phyloP scores from a whole-genome alignment of 1,284 basidiomycete genomes.

The Ustilago nuda region DNA sequence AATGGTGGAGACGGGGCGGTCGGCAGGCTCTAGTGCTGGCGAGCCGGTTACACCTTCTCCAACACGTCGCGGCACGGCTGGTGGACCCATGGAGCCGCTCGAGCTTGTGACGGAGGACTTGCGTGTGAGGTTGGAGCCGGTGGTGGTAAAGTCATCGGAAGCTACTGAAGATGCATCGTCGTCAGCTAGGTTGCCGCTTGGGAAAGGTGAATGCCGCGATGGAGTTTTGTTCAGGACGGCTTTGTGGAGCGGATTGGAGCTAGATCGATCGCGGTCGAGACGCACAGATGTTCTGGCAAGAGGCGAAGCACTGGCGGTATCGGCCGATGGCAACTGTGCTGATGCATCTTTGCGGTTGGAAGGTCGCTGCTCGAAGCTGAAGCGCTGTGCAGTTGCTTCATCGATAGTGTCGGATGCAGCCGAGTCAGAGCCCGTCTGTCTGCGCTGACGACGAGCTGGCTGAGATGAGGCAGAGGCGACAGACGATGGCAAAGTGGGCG shows the following conservation, averaged over 20 bases:
- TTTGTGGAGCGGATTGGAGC: slow-evolving; percentile 38
- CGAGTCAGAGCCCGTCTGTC: slow-evolving; percentile 29
- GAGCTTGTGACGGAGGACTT: slow-evolving; percentile 51
- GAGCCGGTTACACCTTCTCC: slow-evolving; percentile 22
- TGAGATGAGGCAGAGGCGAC: slow-evolving; percentile 31
- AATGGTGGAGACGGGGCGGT: slow-evolving; percentile 37
- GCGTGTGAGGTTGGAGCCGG: slow-evolving; percentile 42
- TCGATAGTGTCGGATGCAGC: slow-evolving; percentile 35
- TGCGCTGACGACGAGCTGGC: slow-evolving; percentile 22
- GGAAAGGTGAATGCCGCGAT: slow-evolving; percentile 26
- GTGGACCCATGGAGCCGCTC: slow-evolving; percentile 51
- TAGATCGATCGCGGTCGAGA: slow-evolving; percentile 38
- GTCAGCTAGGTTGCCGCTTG: slow-evolving; percentile 17
- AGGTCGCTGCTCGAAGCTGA: slow-evolving; percentile 22
- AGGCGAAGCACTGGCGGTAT: slow-evolving; percentile 19
- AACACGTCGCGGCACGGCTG: slow-evolving; percentile 38
- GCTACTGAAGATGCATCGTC: slow-evolving; percentile 40
- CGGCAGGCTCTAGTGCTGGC: slow-evolving; percentile 30
- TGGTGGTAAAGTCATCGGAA: slow-evolving; percentile 37
- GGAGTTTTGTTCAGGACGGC: slow-evolving; percentile 37
- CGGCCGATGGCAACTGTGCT: slow-evolving; percentile 2
- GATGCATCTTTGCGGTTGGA: slow-evolving; percentile 18
- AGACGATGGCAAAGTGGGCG: slow-evolving; percentile 38
- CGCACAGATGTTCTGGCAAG: slow-evolving; percentile 19
- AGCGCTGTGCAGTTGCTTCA: slow-evolving; percentile 8